Base-by-base conservation (phyloP, 306 rosid genomes). In the Vachellia pachyceras region DNA sequence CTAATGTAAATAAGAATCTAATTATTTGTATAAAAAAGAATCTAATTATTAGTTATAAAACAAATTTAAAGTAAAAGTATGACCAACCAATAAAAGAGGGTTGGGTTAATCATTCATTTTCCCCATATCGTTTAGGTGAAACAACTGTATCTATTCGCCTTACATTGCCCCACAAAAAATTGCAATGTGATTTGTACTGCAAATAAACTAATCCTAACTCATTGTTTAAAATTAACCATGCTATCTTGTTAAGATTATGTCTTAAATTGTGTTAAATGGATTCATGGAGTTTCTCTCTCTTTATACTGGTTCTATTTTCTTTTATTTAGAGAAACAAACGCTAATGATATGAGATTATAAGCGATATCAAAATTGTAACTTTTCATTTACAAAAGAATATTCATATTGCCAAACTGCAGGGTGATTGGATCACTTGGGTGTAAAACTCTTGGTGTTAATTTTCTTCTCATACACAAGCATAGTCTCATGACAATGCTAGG, bases 1-100 rank as follows among this genome's bases (percentile, higher is more conserved):
- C 79, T 73, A 72, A 76, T 77, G 85, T 80, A 82, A 66, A 77
- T 82, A 70, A 74, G 69, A 63, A 49, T 49, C 73, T n/a, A n/a
- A n/a, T n/a, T n/a, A n/a, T n/a, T n/a, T n/a, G n/a, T n/a, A n/a
- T n/a, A n/a, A n/a, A n/a, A n/a, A 70, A 74, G 69, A 63, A 49
- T 49, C 73, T 44, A 68, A 68, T 41, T 41, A 68, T 68, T 41
- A 68, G 80, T 68, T 72, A 40, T 55, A 20, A 80, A 86, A 83
- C 61, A 77, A 42, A 63, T 75, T 65, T 39, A 82, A 82, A 74
- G 64, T 73, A 58, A 50, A 64, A 61, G 75, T 42, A 68, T 35
- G 52, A 68, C 52, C 73, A 68, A 40, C 36, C 52, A 41, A 39
- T 3, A 37, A 3, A 54, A 47, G 49, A 69, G 7, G 58, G 71